Conservation (phyloP, 345 rosid species). For the Mangifera indica region DNA sequence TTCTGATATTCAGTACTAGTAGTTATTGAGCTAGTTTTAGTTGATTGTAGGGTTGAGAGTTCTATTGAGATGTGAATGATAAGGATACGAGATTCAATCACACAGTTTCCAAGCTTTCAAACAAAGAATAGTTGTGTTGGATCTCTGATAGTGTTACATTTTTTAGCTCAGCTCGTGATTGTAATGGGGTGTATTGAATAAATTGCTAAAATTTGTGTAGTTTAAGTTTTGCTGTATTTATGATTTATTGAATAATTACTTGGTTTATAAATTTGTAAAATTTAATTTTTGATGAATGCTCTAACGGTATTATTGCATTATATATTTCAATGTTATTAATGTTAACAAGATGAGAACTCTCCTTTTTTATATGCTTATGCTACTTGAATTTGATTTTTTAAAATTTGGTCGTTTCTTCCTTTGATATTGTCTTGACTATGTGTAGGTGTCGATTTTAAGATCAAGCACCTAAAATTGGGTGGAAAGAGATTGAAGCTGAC, state of each 20-base stretch:
- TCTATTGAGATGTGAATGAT: not conserved
- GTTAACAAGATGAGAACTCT: not conserved
- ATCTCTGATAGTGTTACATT: not conserved
- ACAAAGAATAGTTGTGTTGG: not conserved
- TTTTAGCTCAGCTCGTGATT: not conserved
- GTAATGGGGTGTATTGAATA: not conserved
- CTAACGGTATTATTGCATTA: not conserved
- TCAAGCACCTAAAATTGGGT: conserved; percentile 74
- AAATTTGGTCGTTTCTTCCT: not conserved
- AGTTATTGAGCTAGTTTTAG: not conserved
- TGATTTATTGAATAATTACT: not conserved
- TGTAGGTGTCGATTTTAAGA: conserved; percentile 96
- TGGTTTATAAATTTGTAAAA: not conserved
- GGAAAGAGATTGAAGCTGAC: conserved; percentile 89
- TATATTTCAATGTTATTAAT: not conserved
- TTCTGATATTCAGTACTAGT: not conserved
- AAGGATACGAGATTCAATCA: not conserved
- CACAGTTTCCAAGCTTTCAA: not conserved
- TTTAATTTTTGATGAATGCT: not conserved
- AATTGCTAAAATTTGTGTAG: not conserved
- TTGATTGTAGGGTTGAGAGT: not conserved
- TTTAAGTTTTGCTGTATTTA: not conserved
- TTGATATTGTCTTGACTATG: not conserved
- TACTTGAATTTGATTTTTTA: not conserved
- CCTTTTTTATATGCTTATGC: not conserved